These are phyloP conservation scores for Cercospora sp. DNA, from an alignment of 2,329 filamentous ascomycete genomes.

Conservation along the genomic window DNA sequence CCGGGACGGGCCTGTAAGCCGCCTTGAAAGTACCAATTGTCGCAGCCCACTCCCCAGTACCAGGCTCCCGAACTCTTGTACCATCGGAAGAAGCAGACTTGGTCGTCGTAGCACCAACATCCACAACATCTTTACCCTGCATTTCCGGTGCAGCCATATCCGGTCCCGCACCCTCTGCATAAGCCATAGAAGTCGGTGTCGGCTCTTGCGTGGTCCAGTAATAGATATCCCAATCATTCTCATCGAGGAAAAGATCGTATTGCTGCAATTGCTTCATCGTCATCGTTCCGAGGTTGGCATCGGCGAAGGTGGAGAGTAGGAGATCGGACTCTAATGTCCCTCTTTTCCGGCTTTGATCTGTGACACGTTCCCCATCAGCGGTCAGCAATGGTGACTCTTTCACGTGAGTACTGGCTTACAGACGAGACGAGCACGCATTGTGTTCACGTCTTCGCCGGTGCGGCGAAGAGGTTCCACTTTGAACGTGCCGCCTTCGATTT, in stretches of 20 bases:
- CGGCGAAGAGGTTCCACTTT: constrained; percentile 86
- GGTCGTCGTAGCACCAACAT: neutral
- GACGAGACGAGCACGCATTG: constrained; percentile 83
- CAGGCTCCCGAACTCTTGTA: constrained; percentile 52
- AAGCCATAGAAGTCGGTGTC: constrained; percentile 57
- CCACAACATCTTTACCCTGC: constrained; percentile 43
- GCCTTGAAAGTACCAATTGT: constrained; percentile 93
- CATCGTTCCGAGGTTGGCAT: constrained; percentile 75
- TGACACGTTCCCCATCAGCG: constrained; percentile 25
- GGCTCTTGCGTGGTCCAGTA: constrained; percentile 96
- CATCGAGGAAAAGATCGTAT: constrained; percentile 92
- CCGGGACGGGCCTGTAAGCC: constrained; percentile 85
- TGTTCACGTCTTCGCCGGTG: constrained; percentile 77
- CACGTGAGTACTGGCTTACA: constrained; percentile 48
- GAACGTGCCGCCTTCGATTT: constrained; percentile 83
- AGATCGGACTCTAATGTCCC: constrained; percentile 95
- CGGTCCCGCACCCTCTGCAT: constrained; percentile 54
- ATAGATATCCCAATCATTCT: constrained; percentile 99
- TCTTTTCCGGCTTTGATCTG: constrained; percentile 95
- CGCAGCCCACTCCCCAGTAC: constrained; percentile 88
- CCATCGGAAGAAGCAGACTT: constrained; percentile 31
- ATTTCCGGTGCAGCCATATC: constrained; percentile 47
- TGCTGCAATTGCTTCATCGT: constrained; percentile 69
- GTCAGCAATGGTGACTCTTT: constrained; percentile 30
- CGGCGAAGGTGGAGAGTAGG: constrained; percentile 91